Evolutionary conservation across 257 asterid species (phyloP).

Genomic region (Solanum piurae): DNA sequence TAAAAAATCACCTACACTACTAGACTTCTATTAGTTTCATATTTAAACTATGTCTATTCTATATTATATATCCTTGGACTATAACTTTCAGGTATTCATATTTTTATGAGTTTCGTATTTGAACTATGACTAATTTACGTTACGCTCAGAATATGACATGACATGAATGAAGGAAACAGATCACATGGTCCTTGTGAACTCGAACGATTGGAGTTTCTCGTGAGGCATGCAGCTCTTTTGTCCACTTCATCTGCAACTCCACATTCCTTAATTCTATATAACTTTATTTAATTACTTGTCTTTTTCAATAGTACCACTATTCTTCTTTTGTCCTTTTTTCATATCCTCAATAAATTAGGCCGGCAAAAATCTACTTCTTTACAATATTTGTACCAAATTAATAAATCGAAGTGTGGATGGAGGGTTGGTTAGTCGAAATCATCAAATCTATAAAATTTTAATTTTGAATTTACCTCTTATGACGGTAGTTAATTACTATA

Average conservation of each 20-base stretch:
- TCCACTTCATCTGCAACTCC: neutral
- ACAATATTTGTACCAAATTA: neutral
- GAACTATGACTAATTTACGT: neutral
- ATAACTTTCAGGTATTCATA: neutral
- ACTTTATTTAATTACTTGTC: neutral
- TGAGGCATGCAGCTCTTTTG: neutral
- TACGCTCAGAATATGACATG: neutral
- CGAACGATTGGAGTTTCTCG: neutral
- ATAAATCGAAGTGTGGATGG: neutral
- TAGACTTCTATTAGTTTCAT: neutral
- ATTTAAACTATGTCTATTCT: neutral
- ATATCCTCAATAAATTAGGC: neutral
- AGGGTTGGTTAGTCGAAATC: neutral
- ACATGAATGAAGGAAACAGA: neutral
- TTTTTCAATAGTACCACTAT: neutral
- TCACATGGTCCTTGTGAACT: neutral
- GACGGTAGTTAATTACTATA: too few relatives aligned
- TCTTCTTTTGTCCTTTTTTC: neutral
- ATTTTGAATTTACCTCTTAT: too few relatives aligned
- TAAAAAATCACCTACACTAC: neutral
- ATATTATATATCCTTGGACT: too few relatives aligned
- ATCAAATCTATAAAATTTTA: too few relatives aligned
- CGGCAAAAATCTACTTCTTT: neutral
- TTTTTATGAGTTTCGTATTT: rapidly evolving
- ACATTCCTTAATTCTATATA: neutral